Percentiles rank a stretch among this genome's conserved stretches.
Evolutionary conservation across 1,284 basidiomycete genomes (phyloP).

Genomic region (Apiotrichum laibachii): DNA sequence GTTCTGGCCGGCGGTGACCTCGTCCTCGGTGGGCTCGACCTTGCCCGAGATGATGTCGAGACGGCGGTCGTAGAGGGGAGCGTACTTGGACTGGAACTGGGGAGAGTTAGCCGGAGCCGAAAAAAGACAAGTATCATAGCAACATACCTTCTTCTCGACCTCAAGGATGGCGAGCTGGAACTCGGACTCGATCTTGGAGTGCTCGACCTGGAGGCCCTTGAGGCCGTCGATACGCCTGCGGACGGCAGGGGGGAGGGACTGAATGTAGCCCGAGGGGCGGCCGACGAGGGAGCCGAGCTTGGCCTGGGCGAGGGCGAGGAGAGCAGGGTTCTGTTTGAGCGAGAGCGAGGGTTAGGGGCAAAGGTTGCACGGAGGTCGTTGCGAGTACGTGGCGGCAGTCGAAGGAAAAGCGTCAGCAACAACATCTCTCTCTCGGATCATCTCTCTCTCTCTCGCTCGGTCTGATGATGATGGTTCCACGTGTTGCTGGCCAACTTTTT

Average conservation of each 20-base stretch:
- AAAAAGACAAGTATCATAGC: slow-evolving; percentile 24
- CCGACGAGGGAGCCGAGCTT: slow-evolving; percentile 69
- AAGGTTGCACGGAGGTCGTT: not conserved
- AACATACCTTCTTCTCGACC: slow-evolving; percentile 84
- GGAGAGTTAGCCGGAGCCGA: slow-evolving; percentile 11
- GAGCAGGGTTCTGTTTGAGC: slow-evolving; percentile 55
- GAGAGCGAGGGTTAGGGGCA: not conserved
- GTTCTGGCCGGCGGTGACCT: slow-evolving; percentile 75
- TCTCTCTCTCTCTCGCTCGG: not conserved
- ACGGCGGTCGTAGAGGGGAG: slow-evolving; percentile 84
- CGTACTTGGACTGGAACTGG: slow-evolving; percentile 79
- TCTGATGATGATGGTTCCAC: too few relatives aligned
- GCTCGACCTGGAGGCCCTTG: slow-evolving; percentile 91
- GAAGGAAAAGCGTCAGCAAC: not conserved
- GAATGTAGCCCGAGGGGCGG: slow-evolving; percentile 79
- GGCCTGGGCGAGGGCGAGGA: slow-evolving; percentile 60
- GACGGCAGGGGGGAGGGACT: slow-evolving; percentile 76
- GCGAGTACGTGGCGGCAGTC: not conserved
- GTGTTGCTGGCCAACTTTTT: not conserved
- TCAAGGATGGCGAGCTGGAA: slow-evolving; percentile 96
- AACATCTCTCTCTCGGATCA: too few relatives aligned
- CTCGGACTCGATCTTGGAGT: slow-evolving; percentile 87
- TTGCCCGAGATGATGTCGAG: slow-evolving; percentile 77
- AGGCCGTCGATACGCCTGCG: slow-evolving; percentile 85
- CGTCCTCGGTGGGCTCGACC: slow-evolving; percentile 71